Evolutionary conservation across 2,329 filamentous ascomycete genomes (phyloP), one percentile per base, ranked within the genome.

Genomic region (Neopestalotiopsis sp.): DNA sequence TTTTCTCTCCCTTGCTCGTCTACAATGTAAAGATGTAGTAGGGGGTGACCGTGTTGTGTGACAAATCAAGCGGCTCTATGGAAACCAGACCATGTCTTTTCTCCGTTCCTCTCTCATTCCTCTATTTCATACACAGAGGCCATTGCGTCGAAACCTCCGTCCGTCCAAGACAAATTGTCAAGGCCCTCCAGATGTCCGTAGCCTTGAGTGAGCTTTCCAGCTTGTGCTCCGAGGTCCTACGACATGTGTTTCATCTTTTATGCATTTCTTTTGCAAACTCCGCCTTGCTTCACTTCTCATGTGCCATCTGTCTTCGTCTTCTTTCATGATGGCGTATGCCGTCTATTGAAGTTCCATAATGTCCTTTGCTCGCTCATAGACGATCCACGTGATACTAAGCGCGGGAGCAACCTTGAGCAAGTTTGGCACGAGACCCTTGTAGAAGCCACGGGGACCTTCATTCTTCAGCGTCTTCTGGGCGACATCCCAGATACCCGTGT

Each of bases 321-420:
- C 59, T n/a, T n/a, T 45, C 12, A 20, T 24, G 20, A 4, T 17
- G 28, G 24, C 38, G 6, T 14, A 14, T 14, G 24, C 24, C 30
- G 24, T 12, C 40, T 64, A 64, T 45, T 67, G 58, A 32, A 70
- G 49, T 24, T 70, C 38, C 69, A 69, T 68, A 30, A 70, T 32
- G 74, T 86, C 89, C 85, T 97, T 97, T 67, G 93, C 90, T 77
- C 96, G 96, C 82, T 97, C 94, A 78, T 97, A 97, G 70, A 96
- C 92, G 76, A 97, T 90, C 85, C 96, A 97, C 67, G 94, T 95
- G 78, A 99, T 98, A 75, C 94, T 97, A 67, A 99, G 91, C 38
- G 96, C 94, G 2, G 96, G 96, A 10, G 96, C 94, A 45, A 99
- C 96, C 84, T 99, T 99, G 74, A 99, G 86, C 52, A 99, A 84